Conservation (phyloP, 768 basidiomycete genomes). For the Postia placenta region DNA sequence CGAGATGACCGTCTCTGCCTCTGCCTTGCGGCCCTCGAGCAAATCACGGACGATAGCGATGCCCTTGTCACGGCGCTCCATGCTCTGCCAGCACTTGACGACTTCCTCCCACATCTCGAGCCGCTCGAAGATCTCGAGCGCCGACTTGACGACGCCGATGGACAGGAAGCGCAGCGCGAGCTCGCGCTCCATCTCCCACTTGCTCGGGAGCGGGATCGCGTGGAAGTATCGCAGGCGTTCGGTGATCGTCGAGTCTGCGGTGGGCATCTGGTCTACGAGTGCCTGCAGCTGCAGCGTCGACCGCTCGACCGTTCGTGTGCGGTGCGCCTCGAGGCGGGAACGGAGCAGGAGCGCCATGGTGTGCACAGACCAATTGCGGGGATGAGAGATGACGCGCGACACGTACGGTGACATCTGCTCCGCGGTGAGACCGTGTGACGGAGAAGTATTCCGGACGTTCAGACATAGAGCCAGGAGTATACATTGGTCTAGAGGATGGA, state of each 20-base stretch:
- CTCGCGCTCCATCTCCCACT: constrained; percentile 93
- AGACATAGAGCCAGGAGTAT: constrained; percentile 89
- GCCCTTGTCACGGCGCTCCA: constrained; percentile 77
- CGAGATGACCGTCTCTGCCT: constrained; percentile 65
- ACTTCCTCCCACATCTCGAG: constrained; percentile 99
- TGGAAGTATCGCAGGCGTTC: constrained; percentile 82
- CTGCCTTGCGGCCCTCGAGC: constrained; percentile 77
- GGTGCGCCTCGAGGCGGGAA: constrained; percentile 80
- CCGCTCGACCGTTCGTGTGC: constrained; percentile 91
- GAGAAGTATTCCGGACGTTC: constrained; percentile 85
- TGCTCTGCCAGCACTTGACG: constrained; percentile 76
- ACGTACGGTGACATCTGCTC: constrained; percentile 95
- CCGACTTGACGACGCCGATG: constrained; percentile 84
- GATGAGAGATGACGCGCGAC: constrained; percentile 81
- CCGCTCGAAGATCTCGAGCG: constrained; percentile 89
- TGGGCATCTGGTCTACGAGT: constrained; percentile 94
- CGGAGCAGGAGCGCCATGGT: constrained; percentile 94
- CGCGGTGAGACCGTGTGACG: constrained; percentile 81
- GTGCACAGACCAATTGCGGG: constrained; percentile 92
- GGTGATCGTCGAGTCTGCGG: constrained; percentile 62
- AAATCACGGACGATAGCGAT: constrained; percentile 79
- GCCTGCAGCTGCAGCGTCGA: constrained; percentile 91
- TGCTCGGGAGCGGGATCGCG: constrained; percentile 74
- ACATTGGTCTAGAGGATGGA: constrained; percentile 92
- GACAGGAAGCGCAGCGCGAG: constrained; percentile 77